Percentiles rank a stretch among this genome's conserved stretches.
Evolutionary conservation across 2,329 filamentous ascomycete species (phyloP).

Genomic region (Endocalyx cinctus): DNA sequence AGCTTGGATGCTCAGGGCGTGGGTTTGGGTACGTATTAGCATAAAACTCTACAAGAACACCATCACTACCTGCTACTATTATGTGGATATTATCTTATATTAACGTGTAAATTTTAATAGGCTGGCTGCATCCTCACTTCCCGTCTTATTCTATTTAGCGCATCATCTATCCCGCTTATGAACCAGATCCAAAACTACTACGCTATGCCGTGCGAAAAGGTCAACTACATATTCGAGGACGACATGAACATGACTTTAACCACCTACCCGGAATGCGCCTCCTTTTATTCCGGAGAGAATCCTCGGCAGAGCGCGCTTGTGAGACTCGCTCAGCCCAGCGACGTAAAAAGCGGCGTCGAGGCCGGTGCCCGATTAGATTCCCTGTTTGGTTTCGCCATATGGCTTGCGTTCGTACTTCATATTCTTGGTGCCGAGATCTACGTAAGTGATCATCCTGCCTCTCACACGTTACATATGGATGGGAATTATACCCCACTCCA

Average conservation of each 20-base stretch:
- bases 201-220: slow-evolving; percentile 41
- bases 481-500: slow-evolving; percentile 1
- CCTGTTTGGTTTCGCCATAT: slow-evolving; percentile 48
- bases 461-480: neutral
- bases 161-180: slow-evolving; percentile 13
- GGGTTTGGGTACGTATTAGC: slow-evolving; percentile 37
- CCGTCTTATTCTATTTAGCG: slow-evolving; percentile 42
- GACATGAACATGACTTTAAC: slow-evolving; percentile 22
- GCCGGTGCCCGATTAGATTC: slow-evolving; percentile 39
- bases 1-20: slow-evolving; percentile 58
- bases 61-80: slow-evolving; percentile 3
- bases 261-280: slow-evolving; percentile 41
- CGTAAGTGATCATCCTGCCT: slow-evolving; percentile 23
- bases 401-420: slow-evolving; percentile 50
- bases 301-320: slow-evolving; percentile 24
- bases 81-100: too few relatives aligned
- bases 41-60: too few relatives aligned
- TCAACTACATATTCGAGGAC: slow-evolving; percentile 37
- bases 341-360: slow-evolving; percentile 20
- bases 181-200: slow-evolving; percentile 19
- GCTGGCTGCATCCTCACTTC: slow-evolving; percentile 48
- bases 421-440: slow-evolving; percentile 44
- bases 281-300: slow-evolving; percentile 29
- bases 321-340: slow-evolving; percentile 25
- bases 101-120: too few relatives aligned